phyloP scores from a whole-genome alignment of 2,329 filamentous ascomycete genomes.

The Akanthomyces lecanii region DNA sequence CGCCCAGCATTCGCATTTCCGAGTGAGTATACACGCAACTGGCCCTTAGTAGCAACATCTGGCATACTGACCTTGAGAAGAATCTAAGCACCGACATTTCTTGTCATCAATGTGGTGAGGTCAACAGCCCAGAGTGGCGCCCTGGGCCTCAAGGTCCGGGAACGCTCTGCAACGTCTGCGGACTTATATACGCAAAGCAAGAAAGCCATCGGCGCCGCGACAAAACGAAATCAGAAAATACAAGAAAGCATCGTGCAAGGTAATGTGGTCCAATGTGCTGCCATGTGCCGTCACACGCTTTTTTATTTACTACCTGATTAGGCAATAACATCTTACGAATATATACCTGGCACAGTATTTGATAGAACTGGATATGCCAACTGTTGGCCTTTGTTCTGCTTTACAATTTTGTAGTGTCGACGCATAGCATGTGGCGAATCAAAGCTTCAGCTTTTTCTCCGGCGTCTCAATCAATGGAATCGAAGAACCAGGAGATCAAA shows the following conservation, averaged over 20 bases:
- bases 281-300: neutral
- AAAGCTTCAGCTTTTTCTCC: neutral
- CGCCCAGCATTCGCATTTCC: neutral
- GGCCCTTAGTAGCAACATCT: too few relatives aligned
- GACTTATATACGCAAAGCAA: constrained; percentile 18
- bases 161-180: constrained; percentile 19
- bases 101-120: constrained; percentile 14
- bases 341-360: neutral
- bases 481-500: too few relatives aligned
- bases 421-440: neutral
- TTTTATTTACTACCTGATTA: too few relatives aligned
- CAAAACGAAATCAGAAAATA: neutral
- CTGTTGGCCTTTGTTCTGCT: neutral
- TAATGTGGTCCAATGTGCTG: neutral
- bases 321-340: neutral
- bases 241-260: neutral
- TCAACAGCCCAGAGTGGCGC: constrained; percentile 17
- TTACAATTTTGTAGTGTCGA: neutral
- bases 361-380: too few relatives aligned
- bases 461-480: neutral
- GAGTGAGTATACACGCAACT: neutral
- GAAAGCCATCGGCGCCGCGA: constrained; percentile 10
- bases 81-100: constrained; percentile 11
- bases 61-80: neutral
- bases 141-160: constrained; percentile 14